Percentiles rank a stretch among this genome's conserved stretches.
These are phyloP conservation scores for Penicillium sp. DNA, from an alignment of 2,329 filamentous ascomycete species.

Conservation along the genomic window DNA sequence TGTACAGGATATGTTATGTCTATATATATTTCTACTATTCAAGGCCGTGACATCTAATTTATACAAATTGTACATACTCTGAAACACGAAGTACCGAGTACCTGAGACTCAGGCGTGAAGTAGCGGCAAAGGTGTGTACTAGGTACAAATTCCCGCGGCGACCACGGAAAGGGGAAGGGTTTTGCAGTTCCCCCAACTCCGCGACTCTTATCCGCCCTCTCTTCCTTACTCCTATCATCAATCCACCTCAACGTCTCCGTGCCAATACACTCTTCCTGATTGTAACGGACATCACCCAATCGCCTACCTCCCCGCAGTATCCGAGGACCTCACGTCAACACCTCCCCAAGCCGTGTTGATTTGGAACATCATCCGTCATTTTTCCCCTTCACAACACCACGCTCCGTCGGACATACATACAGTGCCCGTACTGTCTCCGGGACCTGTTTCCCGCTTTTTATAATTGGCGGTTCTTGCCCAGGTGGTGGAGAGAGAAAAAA, in stretches of 20 bases:
- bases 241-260: neutral
- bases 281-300: neutral
- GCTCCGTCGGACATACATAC: neutral
- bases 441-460: neutral
- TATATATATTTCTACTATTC: neutral
- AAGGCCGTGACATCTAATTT: neutral
- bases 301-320: neutral
- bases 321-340: neutral
- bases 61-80: neutral
- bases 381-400: neutral
- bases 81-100: neutral
- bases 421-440: neutral
- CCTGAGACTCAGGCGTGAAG: neutral
- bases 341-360: neutral
- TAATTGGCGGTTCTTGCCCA: neutral
- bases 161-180: slow-evolving; percentile 9
- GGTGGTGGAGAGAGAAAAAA: neutral
- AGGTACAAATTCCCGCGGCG: neutral
- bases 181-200: slow-evolving; percentile 6
- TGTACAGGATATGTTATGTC: neutral
- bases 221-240: neutral
- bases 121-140: neutral
- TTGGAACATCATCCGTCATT: neutral
- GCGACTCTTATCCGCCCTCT: slow-evolving; percentile 5
- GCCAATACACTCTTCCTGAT: neutral